Conservation (phyloP, 495 filamentous ascomycete species). For the Hypoxylon subgilvum region DNA sequence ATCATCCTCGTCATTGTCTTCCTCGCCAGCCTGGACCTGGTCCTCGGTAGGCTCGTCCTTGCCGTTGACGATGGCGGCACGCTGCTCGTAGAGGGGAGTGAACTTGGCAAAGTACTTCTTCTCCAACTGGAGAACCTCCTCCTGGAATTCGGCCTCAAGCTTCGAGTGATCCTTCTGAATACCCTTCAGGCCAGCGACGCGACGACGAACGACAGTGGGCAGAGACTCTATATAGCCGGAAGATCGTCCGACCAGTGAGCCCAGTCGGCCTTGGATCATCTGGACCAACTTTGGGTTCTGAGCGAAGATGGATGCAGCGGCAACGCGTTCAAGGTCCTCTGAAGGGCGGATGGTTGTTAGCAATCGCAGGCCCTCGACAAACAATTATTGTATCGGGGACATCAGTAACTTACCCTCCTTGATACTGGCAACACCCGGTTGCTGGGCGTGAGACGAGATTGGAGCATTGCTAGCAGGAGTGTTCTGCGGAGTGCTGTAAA, state of each 20-base stretch:
- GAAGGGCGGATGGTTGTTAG: too few species aligned
- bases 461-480: conserved; percentile 93
- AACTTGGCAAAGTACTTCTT: conserved; percentile 99
- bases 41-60: conserved; percentile 80
- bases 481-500: conserved; percentile 87
- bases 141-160: conserved; percentile 96
- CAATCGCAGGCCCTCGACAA: conserved; percentile 14
- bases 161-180: conserved; percentile 99
- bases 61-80: conserved; percentile 92
- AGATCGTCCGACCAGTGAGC: conserved; percentile 88
- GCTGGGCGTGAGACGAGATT: conserved; percentile 96
- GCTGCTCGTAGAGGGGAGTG: conserved; percentile 95
- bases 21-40: conserved; percentile 85
- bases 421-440: conserved; percentile 93
- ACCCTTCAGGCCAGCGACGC: conserved; percentile 93
- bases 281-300: conserved; percentile 90
- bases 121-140: conserved; percentile 95
- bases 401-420: conserved; percentile 78
- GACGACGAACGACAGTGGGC: conserved; percentile 82
- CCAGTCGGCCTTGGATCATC: conserved; percentile 97
- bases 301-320: conserved; percentile 89
- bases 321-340: conserved; percentile 89
- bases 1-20: conserved; percentile 72
- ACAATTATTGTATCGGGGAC: conserved; percentile 3
- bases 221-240: conserved; percentile 98